A percentile compares a stretch with the other conserved stretches of the same genome.
Evolutionary conservation across 495 filamentous ascomycete genomes (phyloP).

Genomic region (Cercophora samala): DNA sequence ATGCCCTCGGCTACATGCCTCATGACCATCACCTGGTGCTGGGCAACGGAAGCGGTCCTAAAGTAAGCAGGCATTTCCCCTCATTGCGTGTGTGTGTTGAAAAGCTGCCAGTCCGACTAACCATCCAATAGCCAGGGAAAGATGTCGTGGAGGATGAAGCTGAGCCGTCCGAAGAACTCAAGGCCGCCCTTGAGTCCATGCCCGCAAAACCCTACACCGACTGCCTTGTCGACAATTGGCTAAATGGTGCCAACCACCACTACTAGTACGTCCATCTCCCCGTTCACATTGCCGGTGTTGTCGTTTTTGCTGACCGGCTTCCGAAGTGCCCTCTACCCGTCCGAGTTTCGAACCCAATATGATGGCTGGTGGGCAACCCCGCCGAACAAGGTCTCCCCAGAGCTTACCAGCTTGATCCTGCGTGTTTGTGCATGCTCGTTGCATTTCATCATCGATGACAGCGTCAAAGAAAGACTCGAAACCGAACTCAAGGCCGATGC

Average conservation of each 20-base stretch:
- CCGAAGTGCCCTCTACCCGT: slow-evolving; percentile 40
- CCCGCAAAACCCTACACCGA: slow-evolving; percentile 38
- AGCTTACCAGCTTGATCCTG: slow-evolving; percentile 51
- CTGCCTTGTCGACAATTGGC: slow-evolving; percentile 48
- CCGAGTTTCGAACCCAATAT: slow-evolving; percentile 48
- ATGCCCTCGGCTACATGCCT: slow-evolving; percentile 34
- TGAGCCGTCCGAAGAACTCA: slow-evolving; percentile 32
- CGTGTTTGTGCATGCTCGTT: slow-evolving; percentile 51
- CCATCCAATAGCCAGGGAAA: slow-evolving; percentile 13
- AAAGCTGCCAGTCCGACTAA: slow-evolving; percentile 3
- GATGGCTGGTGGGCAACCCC: slow-evolving; percentile 47
- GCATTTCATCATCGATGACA: slow-evolving; percentile 40
- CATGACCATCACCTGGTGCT: slow-evolving; percentile 32
- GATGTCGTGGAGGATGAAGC: slow-evolving; percentile 18
- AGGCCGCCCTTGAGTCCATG: slow-evolving; percentile 21
- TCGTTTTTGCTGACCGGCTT: background rate
- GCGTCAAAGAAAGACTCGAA: slow-evolving; percentile 43
- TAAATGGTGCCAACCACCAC: slow-evolving; percentile 47
- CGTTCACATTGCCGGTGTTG: background rate
- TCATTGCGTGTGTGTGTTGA: background rate
- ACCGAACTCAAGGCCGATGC: slow-evolving; percentile 42
- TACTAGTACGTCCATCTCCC: slow-evolving; percentile 35
- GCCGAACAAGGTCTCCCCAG: slow-evolving; percentile 35
- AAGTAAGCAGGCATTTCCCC: slow-evolving; percentile 15
- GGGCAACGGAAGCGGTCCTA: slow-evolving; percentile 26